Percentiles rank a stretch among this genome's conserved stretches.
Conservation (phyloP, 1,284 basidiomycete species). For the Microbotryum lychnidis-dioicae region DNA sequence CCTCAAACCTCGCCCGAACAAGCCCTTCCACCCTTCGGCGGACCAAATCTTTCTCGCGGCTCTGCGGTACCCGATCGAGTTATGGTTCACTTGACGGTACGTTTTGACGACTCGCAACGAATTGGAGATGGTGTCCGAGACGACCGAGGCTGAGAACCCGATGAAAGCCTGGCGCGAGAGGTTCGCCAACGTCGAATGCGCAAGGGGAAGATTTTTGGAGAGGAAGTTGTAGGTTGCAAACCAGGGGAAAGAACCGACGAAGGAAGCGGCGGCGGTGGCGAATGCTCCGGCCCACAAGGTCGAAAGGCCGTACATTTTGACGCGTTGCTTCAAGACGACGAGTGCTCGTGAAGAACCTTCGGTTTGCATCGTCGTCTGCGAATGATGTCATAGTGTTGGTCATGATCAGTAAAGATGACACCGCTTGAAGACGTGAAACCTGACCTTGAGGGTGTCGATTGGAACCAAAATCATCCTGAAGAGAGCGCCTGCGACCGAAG, state of each 20-base stretch:
- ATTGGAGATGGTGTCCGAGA: constrained; percentile 75
- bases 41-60: constrained; percentile 60
- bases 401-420: background rate
- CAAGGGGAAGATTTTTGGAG: constrained; percentile 51
- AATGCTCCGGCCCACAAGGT: constrained; percentile 70
- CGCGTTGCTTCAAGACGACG: constrained; percentile 56
- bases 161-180: constrained; percentile 70
- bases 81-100: constrained; percentile 76
- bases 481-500: constrained; percentile 47
- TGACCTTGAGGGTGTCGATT: constrained; percentile 68
- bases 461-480: constrained; percentile 80
- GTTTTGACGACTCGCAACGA: constrained; percentile 85
- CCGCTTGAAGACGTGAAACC: background rate
- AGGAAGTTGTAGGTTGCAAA: constrained; percentile 66
- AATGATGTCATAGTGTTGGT: background rate
- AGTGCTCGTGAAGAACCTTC: constrained; percentile 60
- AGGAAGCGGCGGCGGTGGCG: constrained; percentile 80
- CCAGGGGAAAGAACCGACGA: constrained; percentile 75
- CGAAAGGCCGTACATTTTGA: constrained; percentile 63
- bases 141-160: constrained; percentile 70
- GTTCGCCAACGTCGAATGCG: constrained; percentile 37
- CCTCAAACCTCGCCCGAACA: constrained; percentile 73
- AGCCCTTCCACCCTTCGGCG: constrained; percentile 55
- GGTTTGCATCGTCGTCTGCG: constrained; percentile 72
- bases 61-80: constrained; percentile 59